Percentiles rank a stretch among this genome's conserved stretches.
Conservation (phyloP, 2,329 filamentous ascomycete genomes). For the Dactylellina haptotyla region DNA sequence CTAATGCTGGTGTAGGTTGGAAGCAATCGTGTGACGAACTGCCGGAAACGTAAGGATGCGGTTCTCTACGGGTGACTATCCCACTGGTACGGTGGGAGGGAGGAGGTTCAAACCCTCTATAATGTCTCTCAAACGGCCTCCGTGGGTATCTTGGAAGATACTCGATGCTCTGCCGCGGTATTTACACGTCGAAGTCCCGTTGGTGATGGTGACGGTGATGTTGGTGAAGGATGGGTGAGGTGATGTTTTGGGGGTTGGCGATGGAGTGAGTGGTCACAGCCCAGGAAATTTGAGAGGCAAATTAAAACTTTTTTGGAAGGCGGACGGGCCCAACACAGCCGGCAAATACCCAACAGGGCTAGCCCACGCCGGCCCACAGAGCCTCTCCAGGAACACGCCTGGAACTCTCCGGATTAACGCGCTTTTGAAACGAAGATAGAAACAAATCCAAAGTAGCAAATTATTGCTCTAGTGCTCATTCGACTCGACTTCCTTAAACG, state of each 20-base stretch:
- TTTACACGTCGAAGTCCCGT: not conserved
- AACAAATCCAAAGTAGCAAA: too few species aligned
- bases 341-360: slow-evolving; percentile 10
- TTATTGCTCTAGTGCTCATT: too few species aligned
- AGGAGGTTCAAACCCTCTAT: slow-evolving; percentile 45
- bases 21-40: slow-evolving; percentile 52
- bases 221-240: slow-evolving; percentile 7
- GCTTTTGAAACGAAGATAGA: too few species aligned
- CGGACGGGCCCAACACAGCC: slow-evolving; percentile 24
- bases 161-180: not conserved
- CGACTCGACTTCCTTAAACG: too few species aligned
- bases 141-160: slow-evolving; percentile 1
- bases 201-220: not conserved
- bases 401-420: too few species aligned
- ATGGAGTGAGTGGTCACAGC: slow-evolving; percentile 2
- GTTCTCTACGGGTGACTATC: slow-evolving; percentile 2
- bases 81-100: not conserved
- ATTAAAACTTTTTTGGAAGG: slow-evolving; percentile 44
- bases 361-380: not conserved
- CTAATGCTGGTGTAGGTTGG: not conserved
- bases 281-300: slow-evolving; percentile 27
- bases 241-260: slow-evolving; percentile 9
- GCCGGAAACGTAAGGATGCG: slow-evolving; percentile 49
- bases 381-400: too few species aligned
- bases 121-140: slow-evolving; percentile 9